Conservation (phyloP, 768 basidiomycete genomes). For the Collybia sordida region DNA sequence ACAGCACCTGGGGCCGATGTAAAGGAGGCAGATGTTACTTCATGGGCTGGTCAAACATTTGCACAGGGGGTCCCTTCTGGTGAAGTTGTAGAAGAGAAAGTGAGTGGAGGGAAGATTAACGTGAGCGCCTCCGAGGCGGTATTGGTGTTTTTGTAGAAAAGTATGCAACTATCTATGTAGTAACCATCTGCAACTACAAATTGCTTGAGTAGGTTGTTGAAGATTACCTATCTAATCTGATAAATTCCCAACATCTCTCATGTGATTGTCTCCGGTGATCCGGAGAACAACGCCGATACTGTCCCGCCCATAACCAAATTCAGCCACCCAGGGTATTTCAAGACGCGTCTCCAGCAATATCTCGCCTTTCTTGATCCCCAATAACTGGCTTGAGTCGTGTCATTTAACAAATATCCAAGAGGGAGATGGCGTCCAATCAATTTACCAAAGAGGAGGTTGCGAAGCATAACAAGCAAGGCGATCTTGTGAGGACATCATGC, state of each 20-base stretch:
- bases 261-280: not conserved
- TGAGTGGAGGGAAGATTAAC: constrained; percentile 28
- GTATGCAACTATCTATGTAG: too few relatives aligned
- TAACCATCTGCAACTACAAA: too few relatives aligned
- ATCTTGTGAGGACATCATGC: constrained; percentile 50
- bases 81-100: constrained; percentile 34
- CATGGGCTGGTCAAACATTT: constrained; percentile 53
- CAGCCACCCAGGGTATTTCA: too few relatives aligned
- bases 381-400: not conserved
- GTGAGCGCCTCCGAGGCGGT: constrained; percentile 38
- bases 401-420: not conserved
- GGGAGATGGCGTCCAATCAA: constrained; percentile 28
- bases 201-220: too few relatives aligned
- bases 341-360: too few relatives aligned
- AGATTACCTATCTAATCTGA: not conserved
- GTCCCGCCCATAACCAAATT: too few relatives aligned
- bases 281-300: too few relatives aligned
- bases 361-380: not conserved
- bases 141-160: constrained; percentile 20
- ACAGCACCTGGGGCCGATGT: constrained; percentile 50
- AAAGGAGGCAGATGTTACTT: constrained; percentile 39
- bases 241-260: constrained; percentile 1
- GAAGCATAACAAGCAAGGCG: constrained; percentile 76
- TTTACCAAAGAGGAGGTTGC: constrained; percentile 36
- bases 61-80: constrained; percentile 40